phyloP scores from a whole-genome alignment of 1,139 yeast species.

The Zhuliangozyma blackwelliae region DNA sequence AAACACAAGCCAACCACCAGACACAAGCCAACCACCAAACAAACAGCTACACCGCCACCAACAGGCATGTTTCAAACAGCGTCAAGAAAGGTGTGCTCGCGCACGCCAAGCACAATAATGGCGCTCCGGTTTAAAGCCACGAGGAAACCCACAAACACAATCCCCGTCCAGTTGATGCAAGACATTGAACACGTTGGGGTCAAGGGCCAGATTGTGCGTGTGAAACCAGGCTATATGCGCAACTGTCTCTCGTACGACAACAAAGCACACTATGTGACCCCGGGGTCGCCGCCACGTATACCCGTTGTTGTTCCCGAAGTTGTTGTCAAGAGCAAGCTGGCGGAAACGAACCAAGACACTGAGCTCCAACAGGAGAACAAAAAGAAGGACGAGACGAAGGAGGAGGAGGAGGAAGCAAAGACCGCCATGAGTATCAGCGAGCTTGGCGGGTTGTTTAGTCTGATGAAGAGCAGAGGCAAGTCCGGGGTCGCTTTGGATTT shows the following conservation, averaged over 20 bases:
- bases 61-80: neutral
- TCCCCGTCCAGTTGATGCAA: slow-evolving; percentile 62
- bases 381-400: too few relatives aligned
- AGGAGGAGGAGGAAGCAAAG: too few relatives aligned
- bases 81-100: slow-evolving; percentile 7
- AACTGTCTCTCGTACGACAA: slow-evolving; percentile 65
- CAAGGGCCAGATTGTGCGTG: slow-evolving; percentile 68
- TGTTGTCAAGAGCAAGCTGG: too few relatives aligned
- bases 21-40: neutral
- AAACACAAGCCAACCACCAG: too few relatives aligned
- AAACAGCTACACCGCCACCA: too few relatives aligned
- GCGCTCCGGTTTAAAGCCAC: neutral
- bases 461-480: too few relatives aligned
- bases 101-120: neutral
- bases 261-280: slow-evolving; percentile 66
- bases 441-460: too few relatives aligned
- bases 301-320: slow-evolving; percentile 47
- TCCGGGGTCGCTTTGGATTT: too few relatives aligned
- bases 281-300: slow-evolving; percentile 52
- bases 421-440: too few relatives aligned
- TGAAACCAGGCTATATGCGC: slow-evolving; percentile 82
- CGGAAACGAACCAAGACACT: too few relatives aligned
- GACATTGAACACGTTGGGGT: slow-evolving; percentile 62
- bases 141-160: neutral
- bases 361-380: too few relatives aligned